Evolutionary conservation across 2,329 filamentous ascomycete species (phyloP).

Genomic region (Claviceps digitariae): DNA sequence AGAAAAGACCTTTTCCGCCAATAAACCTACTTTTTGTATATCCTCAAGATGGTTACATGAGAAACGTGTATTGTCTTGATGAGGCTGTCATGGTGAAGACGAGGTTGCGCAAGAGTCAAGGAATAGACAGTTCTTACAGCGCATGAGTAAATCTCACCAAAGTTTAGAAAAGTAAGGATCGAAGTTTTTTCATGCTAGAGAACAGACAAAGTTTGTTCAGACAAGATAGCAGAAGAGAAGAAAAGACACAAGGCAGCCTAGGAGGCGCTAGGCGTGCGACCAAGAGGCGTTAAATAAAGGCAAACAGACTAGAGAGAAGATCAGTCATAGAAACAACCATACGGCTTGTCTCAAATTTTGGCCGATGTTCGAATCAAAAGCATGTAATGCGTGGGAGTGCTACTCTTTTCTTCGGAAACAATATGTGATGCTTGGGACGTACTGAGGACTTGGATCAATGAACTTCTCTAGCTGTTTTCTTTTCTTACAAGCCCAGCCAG

Average conservation of each 20-base stretch:
- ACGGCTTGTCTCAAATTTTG: background rate
- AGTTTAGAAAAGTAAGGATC: background rate
- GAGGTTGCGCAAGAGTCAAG: background rate
- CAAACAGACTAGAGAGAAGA: background rate
- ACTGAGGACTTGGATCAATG: background rate
- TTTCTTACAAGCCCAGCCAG: background rate
- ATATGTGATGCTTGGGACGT: background rate
- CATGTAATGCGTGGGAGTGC: background rate
- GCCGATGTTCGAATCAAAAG: background rate
- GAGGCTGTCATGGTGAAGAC: background rate
- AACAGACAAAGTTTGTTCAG: background rate
- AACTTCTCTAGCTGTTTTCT: background rate
- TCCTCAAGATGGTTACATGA: background rate
- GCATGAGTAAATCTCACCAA: background rate
- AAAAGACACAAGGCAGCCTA: background rate
- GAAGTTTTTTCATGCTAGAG: background rate
- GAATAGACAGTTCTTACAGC: background rate
- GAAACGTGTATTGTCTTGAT: background rate
- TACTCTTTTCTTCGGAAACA: background rate
- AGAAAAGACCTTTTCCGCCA: background rate
- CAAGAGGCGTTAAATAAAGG: background rate
- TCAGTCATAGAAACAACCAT: background rate
- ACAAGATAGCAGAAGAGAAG: background rate
- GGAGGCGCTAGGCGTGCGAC: background rate
- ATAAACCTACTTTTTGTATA: background rate